These are phyloP conservation scores for Dactylonectria macrodidyma DNA, from an alignment of 2,329 filamentous ascomycete species.

Conservation along the genomic window DNA sequence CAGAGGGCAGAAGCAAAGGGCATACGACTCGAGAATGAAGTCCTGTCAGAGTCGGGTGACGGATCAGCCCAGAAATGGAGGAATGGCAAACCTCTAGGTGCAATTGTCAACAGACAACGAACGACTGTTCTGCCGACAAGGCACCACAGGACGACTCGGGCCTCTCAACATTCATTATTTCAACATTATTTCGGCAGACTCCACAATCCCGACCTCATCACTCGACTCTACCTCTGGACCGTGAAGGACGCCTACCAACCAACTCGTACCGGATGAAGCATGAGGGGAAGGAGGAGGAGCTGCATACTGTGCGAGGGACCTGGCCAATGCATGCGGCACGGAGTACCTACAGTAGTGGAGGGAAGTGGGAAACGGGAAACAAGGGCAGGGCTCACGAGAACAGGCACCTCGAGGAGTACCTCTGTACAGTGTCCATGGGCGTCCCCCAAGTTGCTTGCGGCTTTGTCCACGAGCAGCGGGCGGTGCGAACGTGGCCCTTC, in stretches of 20 bases:
- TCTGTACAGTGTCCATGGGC: conserved; percentile 3
- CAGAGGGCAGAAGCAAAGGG: conserved; percentile 38
- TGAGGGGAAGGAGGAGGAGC: conserved; percentile 1
- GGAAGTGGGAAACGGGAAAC: conserved; percentile 22
- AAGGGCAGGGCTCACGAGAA: conserved; percentile 3
- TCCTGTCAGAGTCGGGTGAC: conserved; percentile 46
- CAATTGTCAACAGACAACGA: conserved; percentile 40
- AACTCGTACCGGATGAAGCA: conserved; percentile 7
- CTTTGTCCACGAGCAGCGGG: conserved; percentile 12
- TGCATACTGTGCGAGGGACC: conserved; percentile 18
- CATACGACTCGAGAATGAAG: conserved; percentile 42
- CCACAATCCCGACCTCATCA: background rate
- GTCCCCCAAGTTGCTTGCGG: conserved; percentile 11
- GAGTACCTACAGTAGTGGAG: background rate
- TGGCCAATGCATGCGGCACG: conserved; percentile 20
- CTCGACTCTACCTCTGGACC: background rate
- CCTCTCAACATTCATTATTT: conserved; percentile 17
- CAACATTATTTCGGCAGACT: conserved; percentile 4
- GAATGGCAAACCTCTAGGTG: conserved; percentile 31
- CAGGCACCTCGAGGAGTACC: conserved; percentile 7
- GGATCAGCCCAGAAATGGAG: conserved; percentile 48
- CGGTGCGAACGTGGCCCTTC: conserved; percentile 27
- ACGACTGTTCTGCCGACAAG: conserved; percentile 29
- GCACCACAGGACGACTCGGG: conserved; percentile 20
- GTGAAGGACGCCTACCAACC: background rate